Evolutionary conservation across 306 rosid species (phyloP).

Genomic region (Lagenaria siceraria): DNA sequence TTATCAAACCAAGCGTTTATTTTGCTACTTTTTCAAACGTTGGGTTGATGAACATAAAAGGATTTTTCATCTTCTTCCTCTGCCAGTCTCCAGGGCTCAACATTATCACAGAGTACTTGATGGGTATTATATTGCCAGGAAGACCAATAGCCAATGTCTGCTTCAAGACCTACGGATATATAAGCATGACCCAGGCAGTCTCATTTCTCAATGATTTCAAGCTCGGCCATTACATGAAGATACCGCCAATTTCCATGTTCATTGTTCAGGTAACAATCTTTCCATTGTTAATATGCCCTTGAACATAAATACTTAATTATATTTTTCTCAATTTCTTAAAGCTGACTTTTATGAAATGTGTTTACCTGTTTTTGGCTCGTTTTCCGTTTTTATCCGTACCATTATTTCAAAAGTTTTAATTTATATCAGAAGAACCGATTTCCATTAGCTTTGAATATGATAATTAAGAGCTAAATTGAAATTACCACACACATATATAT

Average conservation of each 20-base stretch:
- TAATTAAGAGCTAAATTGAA: no score
- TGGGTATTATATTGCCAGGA: slow-evolving; percentile 60
- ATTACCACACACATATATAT: no score
- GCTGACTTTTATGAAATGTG: not conserved
- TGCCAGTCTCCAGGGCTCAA: slow-evolving; percentile 51
- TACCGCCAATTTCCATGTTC: slow-evolving; percentile 61
- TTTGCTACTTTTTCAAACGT: no score
- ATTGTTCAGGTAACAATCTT: slow-evolving; percentile 40
- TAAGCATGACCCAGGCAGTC: slow-evolving; percentile 60
- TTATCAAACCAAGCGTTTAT: no score
- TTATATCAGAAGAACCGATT: no score
- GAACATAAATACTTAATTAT: not conserved
- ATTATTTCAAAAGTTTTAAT: no score
- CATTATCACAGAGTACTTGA: slow-evolving; percentile 45
- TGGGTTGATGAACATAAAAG: no score
- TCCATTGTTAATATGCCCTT: not conserved
- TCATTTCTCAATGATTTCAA: slow-evolving; percentile 53
- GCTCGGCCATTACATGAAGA: slow-evolving; percentile 65
- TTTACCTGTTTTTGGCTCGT: not conserved
- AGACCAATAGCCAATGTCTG: slow-evolving; percentile 60
- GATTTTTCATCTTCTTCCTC: not conserved
- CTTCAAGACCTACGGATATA: slow-evolving; percentile 62
- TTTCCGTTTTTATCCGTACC: no score
- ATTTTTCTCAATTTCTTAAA: not conserved
- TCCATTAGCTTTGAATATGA: no score